Evolutionary conservation across 352 stramenopile species (phyloP), one percentile per base, ranked within the genome.

Genomic region (Thalassiosira livingstoniorum): DNA sequence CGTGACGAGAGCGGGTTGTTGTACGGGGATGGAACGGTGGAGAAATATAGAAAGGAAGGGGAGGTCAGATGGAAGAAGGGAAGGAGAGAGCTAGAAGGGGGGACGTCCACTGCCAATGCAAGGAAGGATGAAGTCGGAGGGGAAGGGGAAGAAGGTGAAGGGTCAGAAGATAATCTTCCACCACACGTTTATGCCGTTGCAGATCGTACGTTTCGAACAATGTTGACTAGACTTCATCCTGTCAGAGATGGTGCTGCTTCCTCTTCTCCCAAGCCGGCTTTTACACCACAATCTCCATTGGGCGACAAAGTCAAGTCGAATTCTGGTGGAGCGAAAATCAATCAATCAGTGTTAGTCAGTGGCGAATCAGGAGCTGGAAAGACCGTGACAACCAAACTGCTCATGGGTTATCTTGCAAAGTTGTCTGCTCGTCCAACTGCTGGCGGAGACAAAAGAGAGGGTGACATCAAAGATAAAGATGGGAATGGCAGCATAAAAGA

Each of bases 311-410:
- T n/a, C 35, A 2, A 57, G 4, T 43, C 5, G 2, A 7, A 21
- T 7, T n/a, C 5, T 68, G 34, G n/a, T 25, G 23, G 35, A 11
- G 27, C 27, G 25, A 71, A 47, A 32, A 60, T 81, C 27, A 75
- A 91, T 76, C 90, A 96, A 82, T 91, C 81, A 25, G 90, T 96
- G n/a, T 76, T 96, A 27, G 92, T 96, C 18, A 87, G 62, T n/a
- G 92, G 92, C 1, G 92, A 96, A 87, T 96, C 83, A 68, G 97
- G 97, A 37, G 97, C 97, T 13, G 97, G 97, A 39, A 99, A 99
- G 90, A 98, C 97, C 15, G 97, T 98, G 66, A 97, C 95, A 13
- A 99, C 97, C 42, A 99, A 99, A 89, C 95, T 98, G 75, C 93
- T 98, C 29, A 96, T 99, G 91, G 92, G 98, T 74, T 99, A 98